phyloP scores from a whole-genome alignment of 1,284 basidiomycete genomes.

The Phellopilus nigrolimitatus region DNA sequence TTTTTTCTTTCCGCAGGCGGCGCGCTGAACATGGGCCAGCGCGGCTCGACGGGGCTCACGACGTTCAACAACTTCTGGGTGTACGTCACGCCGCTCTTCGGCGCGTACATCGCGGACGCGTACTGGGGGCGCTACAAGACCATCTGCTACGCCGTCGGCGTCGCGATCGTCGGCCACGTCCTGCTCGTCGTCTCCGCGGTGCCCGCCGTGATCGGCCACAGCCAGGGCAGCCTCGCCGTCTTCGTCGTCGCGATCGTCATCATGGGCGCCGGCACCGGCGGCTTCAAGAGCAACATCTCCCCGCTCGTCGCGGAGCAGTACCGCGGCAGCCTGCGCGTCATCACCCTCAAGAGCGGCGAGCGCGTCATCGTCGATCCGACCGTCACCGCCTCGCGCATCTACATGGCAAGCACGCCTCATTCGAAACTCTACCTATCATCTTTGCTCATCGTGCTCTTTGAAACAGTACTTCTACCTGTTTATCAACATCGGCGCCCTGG shows the following conservation, averaged over 20 bases:
- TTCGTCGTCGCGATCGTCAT: conserved; percentile 66
- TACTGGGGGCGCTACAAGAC: conserved; percentile 75
- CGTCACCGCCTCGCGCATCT: conserved; percentile 66
- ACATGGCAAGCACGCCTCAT: conserved; percentile 59
- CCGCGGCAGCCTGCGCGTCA: conserved; percentile 48
- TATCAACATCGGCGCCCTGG: conserved; percentile 72
- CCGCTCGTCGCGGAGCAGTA: conserved; percentile 81
- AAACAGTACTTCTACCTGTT: conserved; percentile 67
- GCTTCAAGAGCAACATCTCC: conserved; percentile 79
- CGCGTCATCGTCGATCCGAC: conserved; percentile 79
- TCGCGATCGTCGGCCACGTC: conserved; percentile 65
- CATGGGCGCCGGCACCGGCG: conserved; percentile 67
- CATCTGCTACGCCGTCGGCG: conserved; percentile 48
- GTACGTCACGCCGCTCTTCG: conserved; percentile 55
- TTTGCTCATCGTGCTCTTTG: no score
- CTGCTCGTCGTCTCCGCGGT: conserved; percentile 70
- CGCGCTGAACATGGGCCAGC: conserved; percentile 63
- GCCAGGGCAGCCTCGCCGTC: conserved; percentile 50
- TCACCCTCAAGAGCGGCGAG: conserved; percentile 57
- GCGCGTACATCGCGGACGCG: conserved; percentile 73
- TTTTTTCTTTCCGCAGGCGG: conserved; percentile 34
- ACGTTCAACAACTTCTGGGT: conserved; percentile 65
- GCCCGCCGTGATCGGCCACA: conserved; percentile 62
- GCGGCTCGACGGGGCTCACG: conserved; percentile 62
- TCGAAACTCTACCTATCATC: no score